Percentiles rank a stretch among this genome's conserved stretches.
Conservation (phyloP, 495 filamentous ascomycete genomes). For the Neurospora sp. region DNA sequence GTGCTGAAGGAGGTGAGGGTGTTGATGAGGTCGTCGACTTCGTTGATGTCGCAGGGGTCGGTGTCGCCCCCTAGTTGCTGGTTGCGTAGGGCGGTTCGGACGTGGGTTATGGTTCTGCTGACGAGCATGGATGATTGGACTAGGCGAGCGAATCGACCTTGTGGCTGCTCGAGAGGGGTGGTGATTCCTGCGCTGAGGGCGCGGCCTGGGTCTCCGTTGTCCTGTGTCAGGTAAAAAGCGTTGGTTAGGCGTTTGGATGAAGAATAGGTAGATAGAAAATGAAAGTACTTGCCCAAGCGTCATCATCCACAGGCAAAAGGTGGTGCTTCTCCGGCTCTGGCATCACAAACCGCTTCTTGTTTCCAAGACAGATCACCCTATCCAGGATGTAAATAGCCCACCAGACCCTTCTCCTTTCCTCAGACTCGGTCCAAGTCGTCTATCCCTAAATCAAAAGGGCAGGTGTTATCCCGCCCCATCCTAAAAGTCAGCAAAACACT, state of each 20-base stretch:
- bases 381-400: conserved; percentile 44
- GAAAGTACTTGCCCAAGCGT: conserved; percentile 27
- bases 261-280: background rate
- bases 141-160: conserved; percentile 29
- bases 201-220: conserved; percentile 18
- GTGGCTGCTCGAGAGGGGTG: conserved; percentile 14
- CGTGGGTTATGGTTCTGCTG: conserved; percentile 16
- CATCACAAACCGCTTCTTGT: conserved; percentile 29
- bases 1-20: conserved; percentile 6
- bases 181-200: conserved; percentile 5
- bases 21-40: conserved; percentile 3
- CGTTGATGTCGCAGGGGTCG: conserved; percentile 4
- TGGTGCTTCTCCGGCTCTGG: conserved; percentile 30
- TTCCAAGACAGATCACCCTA: conserved; percentile 35
- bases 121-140: conserved; percentile 26
- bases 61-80: background rate
- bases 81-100: conserved; percentile 3
- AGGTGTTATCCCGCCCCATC: background rate
- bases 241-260: conserved; percentile 1
- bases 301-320: conserved; percentile 35
- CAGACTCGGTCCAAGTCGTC: conserved; percentile 38
- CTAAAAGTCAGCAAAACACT: background rate
- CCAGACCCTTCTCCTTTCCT: conserved; percentile 40
- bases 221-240: conserved; percentile 4
- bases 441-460: background rate